phyloP scores from a whole-genome alignment of 2,329 filamentous ascomycete genomes.

The Graphiopsis chlorocephala region DNA sequence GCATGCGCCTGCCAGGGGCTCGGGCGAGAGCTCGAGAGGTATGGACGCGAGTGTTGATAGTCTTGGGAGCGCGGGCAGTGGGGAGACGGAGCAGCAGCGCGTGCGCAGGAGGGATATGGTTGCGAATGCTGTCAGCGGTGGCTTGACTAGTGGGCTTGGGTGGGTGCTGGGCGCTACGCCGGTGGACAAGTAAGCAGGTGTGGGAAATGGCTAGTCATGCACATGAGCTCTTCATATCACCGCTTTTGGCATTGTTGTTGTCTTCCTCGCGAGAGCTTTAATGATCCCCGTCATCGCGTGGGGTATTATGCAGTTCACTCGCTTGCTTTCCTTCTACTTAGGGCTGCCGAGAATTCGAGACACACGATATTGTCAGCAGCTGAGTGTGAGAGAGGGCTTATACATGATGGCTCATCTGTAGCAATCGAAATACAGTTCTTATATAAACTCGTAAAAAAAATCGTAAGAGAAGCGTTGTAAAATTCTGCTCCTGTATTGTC shows the following conservation, averaged over 20 bases:
- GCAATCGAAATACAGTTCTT: not conserved
- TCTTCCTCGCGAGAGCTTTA: not conserved
- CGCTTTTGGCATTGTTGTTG: not conserved
- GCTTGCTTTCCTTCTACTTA: not conserved
- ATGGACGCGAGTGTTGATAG: conserved; percentile 26
- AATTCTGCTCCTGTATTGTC: not conserved
- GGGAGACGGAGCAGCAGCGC: conserved; percentile 28
- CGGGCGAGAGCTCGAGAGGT: conserved; percentile 17
- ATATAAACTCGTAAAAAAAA: not conserved
- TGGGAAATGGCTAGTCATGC: not conserved
- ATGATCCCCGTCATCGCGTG: not conserved
- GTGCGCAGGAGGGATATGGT: conserved; percentile 71
- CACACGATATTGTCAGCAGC: not conserved
- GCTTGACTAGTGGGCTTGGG: conserved; percentile 60
- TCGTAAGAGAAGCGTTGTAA: not conserved
- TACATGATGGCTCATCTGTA: not conserved
- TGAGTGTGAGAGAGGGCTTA: not conserved
- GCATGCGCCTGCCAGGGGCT: conserved; percentile 20
- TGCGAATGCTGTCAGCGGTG: conserved; percentile 62
- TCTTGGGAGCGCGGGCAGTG: conserved; percentile 19
- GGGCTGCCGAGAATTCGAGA: not conserved
- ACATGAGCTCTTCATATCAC: not conserved
- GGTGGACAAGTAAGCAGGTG: conserved; percentile 17
- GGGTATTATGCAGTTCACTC: not conserved
- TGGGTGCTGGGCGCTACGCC: conserved; percentile 59